These are phyloP conservation scores for Fraxinus floribunda DNA, from an alignment of 305 asterid species.

Conservation along the genomic window DNA sequence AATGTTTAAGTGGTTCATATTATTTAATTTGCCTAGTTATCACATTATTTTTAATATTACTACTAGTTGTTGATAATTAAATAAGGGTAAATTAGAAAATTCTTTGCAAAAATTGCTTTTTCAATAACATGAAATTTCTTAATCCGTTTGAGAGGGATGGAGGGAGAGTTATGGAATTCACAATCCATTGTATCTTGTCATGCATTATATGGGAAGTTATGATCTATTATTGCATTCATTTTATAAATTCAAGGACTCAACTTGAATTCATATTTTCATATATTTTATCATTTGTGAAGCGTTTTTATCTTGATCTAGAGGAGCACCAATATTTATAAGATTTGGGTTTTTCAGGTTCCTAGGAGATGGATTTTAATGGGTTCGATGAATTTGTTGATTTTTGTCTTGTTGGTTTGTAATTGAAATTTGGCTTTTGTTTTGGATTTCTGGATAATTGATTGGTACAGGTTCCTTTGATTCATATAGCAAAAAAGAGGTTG, in stretches of 20 bases:
- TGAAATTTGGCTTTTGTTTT: neutral
- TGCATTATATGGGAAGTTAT: neutral
- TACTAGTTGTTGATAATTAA: neutral
- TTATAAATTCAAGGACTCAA: neutral
- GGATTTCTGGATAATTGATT: conserved; percentile 6
- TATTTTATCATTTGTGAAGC: neutral
- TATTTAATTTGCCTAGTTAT: neutral
- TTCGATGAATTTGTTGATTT: neutral
- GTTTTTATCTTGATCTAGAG: neutral
- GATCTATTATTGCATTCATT: neutral
- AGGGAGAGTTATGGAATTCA: neutral
- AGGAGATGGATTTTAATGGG: neutral
- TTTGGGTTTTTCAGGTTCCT: neutral
- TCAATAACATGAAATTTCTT: neutral
- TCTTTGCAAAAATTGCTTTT: neutral
- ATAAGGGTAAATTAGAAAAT: neutral
- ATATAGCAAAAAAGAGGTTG: neutral
- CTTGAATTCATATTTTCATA: neutral
- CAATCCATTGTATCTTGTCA: neutral
- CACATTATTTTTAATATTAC: neutral
- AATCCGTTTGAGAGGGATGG: neutral
- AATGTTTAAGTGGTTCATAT: neutral
- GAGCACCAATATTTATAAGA: neutral
- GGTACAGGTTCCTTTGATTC: conserved; percentile 10
- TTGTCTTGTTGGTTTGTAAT: neutral